Base-by-base conservation (phyloP, 2,329 filamentous ascomycete species). In the Aspergillus proliferans region DNA sequence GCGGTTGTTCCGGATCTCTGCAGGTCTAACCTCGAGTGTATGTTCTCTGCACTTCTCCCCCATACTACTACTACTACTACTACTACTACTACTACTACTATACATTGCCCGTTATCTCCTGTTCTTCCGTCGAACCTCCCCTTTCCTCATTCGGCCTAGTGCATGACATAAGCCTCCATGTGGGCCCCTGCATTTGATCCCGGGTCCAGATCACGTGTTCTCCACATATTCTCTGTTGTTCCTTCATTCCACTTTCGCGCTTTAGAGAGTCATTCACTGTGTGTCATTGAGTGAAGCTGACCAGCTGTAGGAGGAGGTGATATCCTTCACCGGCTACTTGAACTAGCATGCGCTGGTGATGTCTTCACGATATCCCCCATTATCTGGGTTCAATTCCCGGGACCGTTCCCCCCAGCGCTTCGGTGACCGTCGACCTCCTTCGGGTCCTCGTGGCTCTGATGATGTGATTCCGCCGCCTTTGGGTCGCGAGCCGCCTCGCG, bases 401-500 rank as follows among this genome's bases (percentile, higher is more conserved):
- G 85, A 88, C 61, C 79, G 86, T 57, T 88, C 85, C 22, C 84
- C 85, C 45, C 82, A 83, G 57, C 80, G 84, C 51, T 88, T 88
- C 60, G 76, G 77, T 55, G 87, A 91, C 64, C 80, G 86, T 52
- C 81, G 88, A 48, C 81, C 85, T 45, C 76, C 79, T 30, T 68
- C 71, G 46, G 69, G 68, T 46, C 73, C 69, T 53, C 68, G 71
- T 47, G 69, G 67, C 24, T 71, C 75, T n/a, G 87, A 87, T 52
- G 79, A 78, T 56, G 69, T 78, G 1, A 79, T 77, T 57, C 76
- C 83, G 56, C 83, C 58, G 64, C 77, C 57, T 55, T 78, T 64
- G 66, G 76, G 78, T 10, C 79, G 85, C 56, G 88, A 94, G 54
- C 85, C 87, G 2, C 90, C 90, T 3, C 80, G 89, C 48, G 90